Evolutionary conservation across 164 flowering plant species (phyloP).

Genomic region (Houttuynia cordata): DNA sequence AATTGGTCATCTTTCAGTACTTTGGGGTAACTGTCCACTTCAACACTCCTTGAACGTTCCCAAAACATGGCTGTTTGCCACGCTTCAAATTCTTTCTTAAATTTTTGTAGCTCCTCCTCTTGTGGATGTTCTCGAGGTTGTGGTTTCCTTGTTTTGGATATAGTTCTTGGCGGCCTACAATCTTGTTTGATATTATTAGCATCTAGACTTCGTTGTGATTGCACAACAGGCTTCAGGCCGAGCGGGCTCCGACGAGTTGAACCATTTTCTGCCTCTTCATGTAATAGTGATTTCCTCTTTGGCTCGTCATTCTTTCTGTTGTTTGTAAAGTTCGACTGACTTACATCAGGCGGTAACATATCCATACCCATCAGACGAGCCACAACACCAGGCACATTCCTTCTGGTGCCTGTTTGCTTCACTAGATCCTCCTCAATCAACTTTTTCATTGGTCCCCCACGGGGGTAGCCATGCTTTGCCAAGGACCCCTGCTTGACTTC

Average conservation of each 20-base stretch:
- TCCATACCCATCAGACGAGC: slow-evolving; percentile 96
- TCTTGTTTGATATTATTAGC: slow-evolving; percentile 13
- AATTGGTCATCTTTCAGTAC: slow-evolving; percentile 16
- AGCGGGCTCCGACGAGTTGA: slow-evolving; percentile 18
- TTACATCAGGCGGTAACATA: slow-evolving; percentile 40
- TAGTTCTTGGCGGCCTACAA: slow-evolving; percentile 15
- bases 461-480: slow-evolving; percentile 21
- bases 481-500: slow-evolving; percentile 30
- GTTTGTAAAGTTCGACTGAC: slow-evolving; percentile 16
- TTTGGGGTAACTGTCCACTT: slow-evolving; percentile 23
- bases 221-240: slow-evolving; percentile 22
- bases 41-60: slow-evolving; percentile 49
- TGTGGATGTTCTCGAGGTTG: slow-evolving; percentile 84
- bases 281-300: slow-evolving; percentile 15
- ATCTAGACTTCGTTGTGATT: slow-evolving; percentile 13
- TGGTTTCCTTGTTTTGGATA: slow-evolving; percentile 23
- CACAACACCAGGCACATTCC: slow-evolving; percentile 60
- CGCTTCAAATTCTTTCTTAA: slow-evolving; percentile 95
- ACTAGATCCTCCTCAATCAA: slow-evolving; percentile 59
- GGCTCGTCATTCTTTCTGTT: slow-evolving; percentile 23
- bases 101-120: slow-evolving; percentile 88
- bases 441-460: slow-evolving; percentile 62
- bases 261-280: slow-evolving; percentile 20
- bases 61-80: slow-evolving; percentile 75
- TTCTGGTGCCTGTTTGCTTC: slow-evolving; percentile 31